Conservation (phyloP, 805 yeast genomes). For the Wickerhamiella sergipiensis region DNA sequence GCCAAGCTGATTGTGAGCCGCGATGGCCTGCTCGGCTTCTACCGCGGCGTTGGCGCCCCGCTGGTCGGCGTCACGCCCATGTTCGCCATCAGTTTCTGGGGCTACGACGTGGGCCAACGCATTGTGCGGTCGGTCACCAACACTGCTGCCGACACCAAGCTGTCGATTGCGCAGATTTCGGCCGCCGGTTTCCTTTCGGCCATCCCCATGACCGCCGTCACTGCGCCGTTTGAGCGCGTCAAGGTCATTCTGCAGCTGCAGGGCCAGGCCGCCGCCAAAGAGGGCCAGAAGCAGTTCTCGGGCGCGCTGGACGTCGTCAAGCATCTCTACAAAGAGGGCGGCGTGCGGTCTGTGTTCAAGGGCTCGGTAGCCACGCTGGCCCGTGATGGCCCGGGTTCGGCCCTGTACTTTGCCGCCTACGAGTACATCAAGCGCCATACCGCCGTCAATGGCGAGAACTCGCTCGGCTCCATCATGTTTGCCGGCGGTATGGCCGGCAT, state of each 20-base stretch:
- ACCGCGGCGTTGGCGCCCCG: slow-evolving; percentile 91
- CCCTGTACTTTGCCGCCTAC: slow-evolving; percentile 88
- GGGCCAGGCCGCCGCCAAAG: slow-evolving; percentile 31
- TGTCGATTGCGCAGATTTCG: slow-evolving; percentile 59
- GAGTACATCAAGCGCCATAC: slow-evolving; percentile 54
- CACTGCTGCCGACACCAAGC: slow-evolving; percentile 25
- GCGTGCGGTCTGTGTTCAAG: slow-evolving; percentile 69
- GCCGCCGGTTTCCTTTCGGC: slow-evolving; percentile 93
- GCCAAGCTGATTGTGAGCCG: slow-evolving; percentile 52
- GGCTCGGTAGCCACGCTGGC: slow-evolving; percentile 89
- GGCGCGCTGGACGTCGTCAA: slow-evolving; percentile 48
- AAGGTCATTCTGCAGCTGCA: slow-evolving; percentile 86
- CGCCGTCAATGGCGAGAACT: slow-evolving; percentile 38
- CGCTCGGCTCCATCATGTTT: slow-evolving; percentile 59
- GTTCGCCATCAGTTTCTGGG: slow-evolving; percentile 98
- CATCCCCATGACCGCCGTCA: slow-evolving; percentile 84
- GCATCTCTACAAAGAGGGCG: slow-evolving; percentile 66
- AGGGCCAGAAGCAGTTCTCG: slow-evolving; percentile 26
- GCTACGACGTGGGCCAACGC: slow-evolving; percentile 84
- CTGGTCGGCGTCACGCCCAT: slow-evolving; percentile 94
- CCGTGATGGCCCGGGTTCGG: slow-evolving; percentile 96
- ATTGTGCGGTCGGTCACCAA: slow-evolving; percentile 38
- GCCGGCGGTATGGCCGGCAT: slow-evolving; percentile 97
- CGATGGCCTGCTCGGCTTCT: slow-evolving; percentile 70
- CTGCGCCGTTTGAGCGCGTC: slow-evolving; percentile 96